phyloP scores from a whole-genome alignment of 371 early-diverging fungal genomes.

The Nematocida ironsii region DNA sequence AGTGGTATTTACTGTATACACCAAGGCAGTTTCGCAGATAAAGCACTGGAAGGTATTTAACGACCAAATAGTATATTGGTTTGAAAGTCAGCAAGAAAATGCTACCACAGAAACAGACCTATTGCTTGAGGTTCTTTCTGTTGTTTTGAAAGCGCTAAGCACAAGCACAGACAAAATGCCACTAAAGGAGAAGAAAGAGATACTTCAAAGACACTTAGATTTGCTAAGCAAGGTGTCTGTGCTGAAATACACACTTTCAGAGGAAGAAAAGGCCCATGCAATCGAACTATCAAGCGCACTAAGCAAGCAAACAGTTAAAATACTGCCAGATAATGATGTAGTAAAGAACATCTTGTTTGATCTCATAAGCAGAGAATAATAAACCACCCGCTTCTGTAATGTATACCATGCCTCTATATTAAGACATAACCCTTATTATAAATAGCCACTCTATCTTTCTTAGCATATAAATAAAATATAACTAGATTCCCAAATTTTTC shows the following conservation, averaged over 20 bases:
- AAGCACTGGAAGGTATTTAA: conserved; percentile 58
- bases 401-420: no score
- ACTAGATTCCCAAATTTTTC: no score
- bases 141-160: not conserved
- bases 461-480: no score
- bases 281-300: conserved; percentile 31
- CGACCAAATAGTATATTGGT: conserved; percentile 56
- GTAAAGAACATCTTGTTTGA: conserved; percentile 52
- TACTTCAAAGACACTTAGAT: conserved; percentile 35
- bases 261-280: not conserved
- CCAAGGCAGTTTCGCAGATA: conserved; percentile 7
- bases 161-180: not conserved
- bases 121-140: conserved; percentile 18
- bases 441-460: no score
- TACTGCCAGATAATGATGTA: conserved; percentile 46
- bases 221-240: conserved; percentile 35
- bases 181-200: conserved; percentile 29
- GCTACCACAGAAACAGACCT: conserved; percentile 6
- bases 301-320: conserved; percentile 48
- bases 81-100: conserved; percentile 10
- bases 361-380: conserved; percentile 33
- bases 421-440: no score
- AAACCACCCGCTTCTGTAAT: not conserved
- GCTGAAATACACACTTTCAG: conserved; percentile 5
- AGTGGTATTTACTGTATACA: conserved; percentile 37